phyloP scores from a whole-genome alignment of 2,329 filamentous ascomycete genomes.

The Gremmenia infestans region DNA sequence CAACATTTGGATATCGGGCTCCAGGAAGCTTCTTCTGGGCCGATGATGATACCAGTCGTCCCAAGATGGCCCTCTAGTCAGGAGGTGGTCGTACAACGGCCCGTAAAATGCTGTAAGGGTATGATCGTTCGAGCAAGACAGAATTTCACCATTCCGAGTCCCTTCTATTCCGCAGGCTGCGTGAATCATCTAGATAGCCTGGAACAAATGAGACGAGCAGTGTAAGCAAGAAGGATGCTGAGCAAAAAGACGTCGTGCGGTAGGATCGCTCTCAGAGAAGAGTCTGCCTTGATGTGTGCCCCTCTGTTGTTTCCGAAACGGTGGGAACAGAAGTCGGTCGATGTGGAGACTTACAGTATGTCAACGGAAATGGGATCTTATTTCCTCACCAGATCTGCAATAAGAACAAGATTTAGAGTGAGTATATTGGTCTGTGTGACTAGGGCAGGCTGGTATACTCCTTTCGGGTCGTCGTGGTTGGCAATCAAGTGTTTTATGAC shows the following conservation, averaged over 20 bases:
- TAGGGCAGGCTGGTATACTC: conserved; percentile 7
- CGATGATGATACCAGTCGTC: background rate
- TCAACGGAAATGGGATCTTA: conserved; percentile 2
- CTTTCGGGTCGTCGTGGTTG: conserved; percentile 13
- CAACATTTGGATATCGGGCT: background rate
- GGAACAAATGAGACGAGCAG: background rate
- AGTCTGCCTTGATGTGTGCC: background rate
- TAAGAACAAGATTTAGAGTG: background rate
- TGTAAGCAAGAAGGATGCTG: background rate
- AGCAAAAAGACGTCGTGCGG: background rate
- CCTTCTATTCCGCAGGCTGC: background rate
- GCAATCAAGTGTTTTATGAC: conserved; percentile 19
- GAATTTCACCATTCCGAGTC: background rate
- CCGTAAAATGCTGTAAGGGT: background rate
- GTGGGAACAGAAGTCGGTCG: background rate
- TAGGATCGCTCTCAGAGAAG: background rate
- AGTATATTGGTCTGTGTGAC: conserved; percentile 18
- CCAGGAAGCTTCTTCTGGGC: background rate
- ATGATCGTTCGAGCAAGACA: background rate
- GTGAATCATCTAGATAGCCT: background rate
- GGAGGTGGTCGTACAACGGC: background rate
- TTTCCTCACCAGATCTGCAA: background rate
- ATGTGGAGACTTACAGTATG: conserved; percentile 3
- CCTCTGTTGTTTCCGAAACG: conserved; percentile 1
- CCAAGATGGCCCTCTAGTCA: background rate